Evolutionary conservation across 495 filamentous ascomycete species (phyloP).

Genomic region (Daldinia vernicosa): DNA sequence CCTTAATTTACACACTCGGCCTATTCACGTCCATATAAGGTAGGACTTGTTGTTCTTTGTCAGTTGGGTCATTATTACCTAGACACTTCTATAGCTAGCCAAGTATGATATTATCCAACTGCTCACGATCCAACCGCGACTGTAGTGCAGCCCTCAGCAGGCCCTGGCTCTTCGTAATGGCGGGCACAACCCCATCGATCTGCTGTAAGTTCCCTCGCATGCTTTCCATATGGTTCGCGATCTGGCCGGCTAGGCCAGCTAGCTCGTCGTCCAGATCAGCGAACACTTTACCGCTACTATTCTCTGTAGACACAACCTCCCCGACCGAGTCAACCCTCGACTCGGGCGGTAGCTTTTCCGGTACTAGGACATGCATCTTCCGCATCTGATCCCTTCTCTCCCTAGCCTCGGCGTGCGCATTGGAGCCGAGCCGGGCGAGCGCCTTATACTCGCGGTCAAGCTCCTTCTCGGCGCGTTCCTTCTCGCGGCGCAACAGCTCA

Average conservation of each 20-base stretch:
- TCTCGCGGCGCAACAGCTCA: slow-evolving; percentile 52
- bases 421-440: slow-evolving; percentile 49
- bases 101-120: slow-evolving; percentile 54
- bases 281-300: slow-evolving; percentile 43
- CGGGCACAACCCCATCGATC: slow-evolving; percentile 56
- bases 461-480: slow-evolving; percentile 51
- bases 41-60: not conserved
- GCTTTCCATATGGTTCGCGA: slow-evolving; percentile 60
- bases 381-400: slow-evolving; percentile 49
- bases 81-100: slow-evolving; percentile 40
- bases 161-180: slow-evolving; percentile 55
- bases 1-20: not conserved
- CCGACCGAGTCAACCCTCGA: slow-evolving; percentile 28
- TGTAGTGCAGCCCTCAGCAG: slow-evolving; percentile 52
- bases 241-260: slow-evolving; percentile 51
- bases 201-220: slow-evolving; percentile 68
- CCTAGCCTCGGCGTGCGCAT: slow-evolving; percentile 51
- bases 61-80: not conserved
- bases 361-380: slow-evolving; percentile 55
- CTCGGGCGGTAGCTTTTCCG: slow-evolving; percentile 32
- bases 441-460: slow-evolving; percentile 52
- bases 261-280: slow-evolving; percentile 49
- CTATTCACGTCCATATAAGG: not conserved
- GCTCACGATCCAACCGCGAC: slow-evolving; percentile 55
- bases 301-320: slow-evolving; percentile 23